Evolutionary conservation across 257 asterid species (phyloP), one percentile per base, ranked within the genome.

Genomic region (Ilex aquifolium): DNA sequence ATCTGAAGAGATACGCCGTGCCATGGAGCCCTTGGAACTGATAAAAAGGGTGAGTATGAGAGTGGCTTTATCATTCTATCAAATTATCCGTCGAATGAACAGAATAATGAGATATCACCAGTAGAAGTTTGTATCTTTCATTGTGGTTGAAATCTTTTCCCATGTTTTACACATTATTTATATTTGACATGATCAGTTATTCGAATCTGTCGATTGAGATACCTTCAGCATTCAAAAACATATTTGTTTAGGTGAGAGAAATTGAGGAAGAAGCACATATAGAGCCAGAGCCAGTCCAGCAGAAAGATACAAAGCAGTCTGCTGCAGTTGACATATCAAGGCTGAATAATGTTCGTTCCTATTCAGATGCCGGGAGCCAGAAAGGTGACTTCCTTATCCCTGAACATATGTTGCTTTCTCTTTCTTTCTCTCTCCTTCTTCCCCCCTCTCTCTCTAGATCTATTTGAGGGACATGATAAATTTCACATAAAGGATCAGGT

Each of bases 321-420:
- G 83, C 90, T 62, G 98, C 98, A 13, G 88, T 73, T 65, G 85
- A 80, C 79, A 80, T 83, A 62, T 81, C 98, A 17, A 78, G 94
- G 84, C 74, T 91, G 77, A 91, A 80, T 64, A 88, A 91, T 73
- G 66, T 81, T 44, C 95, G 80, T 3, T 84, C 96, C 10, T 70
- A 84, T 79, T 79, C 96, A 29, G 98, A 91, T 72, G 67, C 90
- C 50, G 85, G 89, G 74, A 85, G 84, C 72, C 52, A 50, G 40
- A 91, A 85, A 84, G 97, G 96, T 90, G 62, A 77, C 48, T 52
- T 32, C 52, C 17, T 51, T 14, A 13, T 61, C 44, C 51, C 50
- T 30, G 49, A 11, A 48, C 16, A 48, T 3, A 36, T n/a, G n/a
- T n/a, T n/a, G n/a, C n/a, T n/a, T n/a, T n/a, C n/a, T n/a, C n/a